These are phyloP conservation scores for Jamesozyma jinghongensis DNA, from an alignment of 805 yeast genomes.

Conservation along the genomic window DNA sequence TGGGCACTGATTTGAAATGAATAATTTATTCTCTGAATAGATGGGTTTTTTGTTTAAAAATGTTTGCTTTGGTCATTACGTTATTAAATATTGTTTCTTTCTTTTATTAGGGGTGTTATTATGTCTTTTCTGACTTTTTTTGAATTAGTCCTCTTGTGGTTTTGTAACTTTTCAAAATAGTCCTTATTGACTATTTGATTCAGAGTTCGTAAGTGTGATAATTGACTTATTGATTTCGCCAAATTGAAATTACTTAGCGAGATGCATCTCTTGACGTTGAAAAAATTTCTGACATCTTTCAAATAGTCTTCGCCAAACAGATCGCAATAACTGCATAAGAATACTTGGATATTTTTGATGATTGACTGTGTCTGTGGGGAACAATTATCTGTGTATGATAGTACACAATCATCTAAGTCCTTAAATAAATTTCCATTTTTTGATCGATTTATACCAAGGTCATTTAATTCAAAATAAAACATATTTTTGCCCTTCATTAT, in stretches of 20 bases:
- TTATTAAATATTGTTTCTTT: background rate
- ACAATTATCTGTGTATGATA: background rate
- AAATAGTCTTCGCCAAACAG: slow-evolving; percentile 18
- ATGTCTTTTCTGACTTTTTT: too few relatives aligned
- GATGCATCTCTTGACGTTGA: background rate
- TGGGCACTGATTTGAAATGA: background rate
- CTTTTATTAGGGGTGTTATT: background rate
- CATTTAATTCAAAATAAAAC: slow-evolving; percentile 3
- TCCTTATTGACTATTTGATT: background rate
- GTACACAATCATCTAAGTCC: too few relatives aligned
- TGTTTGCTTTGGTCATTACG: background rate
- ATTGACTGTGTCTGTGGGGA: slow-evolving; percentile 8
- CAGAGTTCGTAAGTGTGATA: background rate
- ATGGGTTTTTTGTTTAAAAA: background rate
- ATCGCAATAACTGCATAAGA: slow-evolving; percentile 17
- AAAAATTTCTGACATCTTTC: slow-evolving; percentile 11
- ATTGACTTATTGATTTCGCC: background rate
- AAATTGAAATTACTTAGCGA: background rate
- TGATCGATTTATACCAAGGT: slow-evolving; percentile 2
- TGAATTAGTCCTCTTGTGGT: background rate
- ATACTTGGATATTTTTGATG: slow-evolving; percentile 13
- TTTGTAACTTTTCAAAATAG: slow-evolving; percentile 1
- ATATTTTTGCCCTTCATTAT: background rate
- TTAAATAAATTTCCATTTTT: background rate
- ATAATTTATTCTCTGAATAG: background rate